These are phyloP conservation scores for Oehlia diaphana DNA, from an alignment of 192 early-diverging fungal species.

Conservation along the genomic window DNA sequence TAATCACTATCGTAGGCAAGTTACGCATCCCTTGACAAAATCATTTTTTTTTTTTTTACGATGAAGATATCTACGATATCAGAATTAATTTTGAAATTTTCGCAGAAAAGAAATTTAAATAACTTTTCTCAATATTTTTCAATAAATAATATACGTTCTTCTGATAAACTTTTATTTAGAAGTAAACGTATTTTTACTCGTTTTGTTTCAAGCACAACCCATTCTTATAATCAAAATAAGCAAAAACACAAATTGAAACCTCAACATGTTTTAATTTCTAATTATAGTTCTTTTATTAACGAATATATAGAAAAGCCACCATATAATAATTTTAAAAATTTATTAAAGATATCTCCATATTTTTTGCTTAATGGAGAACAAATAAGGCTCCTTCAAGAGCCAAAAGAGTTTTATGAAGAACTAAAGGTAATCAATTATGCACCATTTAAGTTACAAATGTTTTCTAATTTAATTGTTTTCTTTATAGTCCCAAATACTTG, in stretches of 20 bases:
- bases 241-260: background rate
- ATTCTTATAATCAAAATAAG: background rate
- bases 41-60: background rate
- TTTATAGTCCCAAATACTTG: constrained; percentile 61
- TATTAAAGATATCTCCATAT: constrained; percentile 12
- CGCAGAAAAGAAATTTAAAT: background rate
- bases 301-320: background rate
- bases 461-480: constrained; percentile 2
- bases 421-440: constrained; percentile 42
- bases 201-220: background rate
- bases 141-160: background rate
- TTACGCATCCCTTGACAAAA: background rate
- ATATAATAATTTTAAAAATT: constrained; percentile 3
- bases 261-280: background rate
- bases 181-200: background rate
- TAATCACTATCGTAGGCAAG: too few relatives aligned
- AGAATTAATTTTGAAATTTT: background rate
- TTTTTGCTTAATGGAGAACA: constrained; percentile 21
- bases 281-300: background rate
- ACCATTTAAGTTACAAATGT: background rate
- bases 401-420: constrained; percentile 46
- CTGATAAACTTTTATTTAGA: background rate
- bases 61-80: background rate
- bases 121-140: background rate
- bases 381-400: constrained; percentile 14